Percentiles rank a stretch among this genome's conserved stretches.
Evolutionary conservation across 2,329 filamentous ascomycete species (phyloP).

Genomic region (Atkinsonella texensis): DNA sequence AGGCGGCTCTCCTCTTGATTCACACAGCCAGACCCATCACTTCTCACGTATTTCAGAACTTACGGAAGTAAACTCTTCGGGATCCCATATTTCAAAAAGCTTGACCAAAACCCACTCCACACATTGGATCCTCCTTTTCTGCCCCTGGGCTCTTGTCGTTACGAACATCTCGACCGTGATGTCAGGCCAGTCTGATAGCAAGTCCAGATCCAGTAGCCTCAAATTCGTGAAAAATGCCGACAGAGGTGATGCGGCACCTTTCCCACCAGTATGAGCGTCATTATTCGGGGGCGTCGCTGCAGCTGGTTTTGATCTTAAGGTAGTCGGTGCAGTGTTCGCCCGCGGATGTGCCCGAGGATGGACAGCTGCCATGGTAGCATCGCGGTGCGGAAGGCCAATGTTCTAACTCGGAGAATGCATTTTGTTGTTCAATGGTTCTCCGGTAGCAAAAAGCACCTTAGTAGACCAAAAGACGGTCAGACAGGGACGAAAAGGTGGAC

Average conservation of each 20-base stretch:
- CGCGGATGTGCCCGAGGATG: constrained; percentile 8
- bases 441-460: background rate
- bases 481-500: background rate
- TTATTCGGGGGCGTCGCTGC: background rate
- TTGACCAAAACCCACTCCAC: constrained; percentile 89
- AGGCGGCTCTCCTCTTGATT: background rate
- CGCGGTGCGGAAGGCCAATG: background rate
- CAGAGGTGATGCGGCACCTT: constrained; percentile 12
- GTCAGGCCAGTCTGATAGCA: constrained; percentile 64
- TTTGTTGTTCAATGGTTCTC: background rate
- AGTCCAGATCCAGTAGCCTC: constrained; percentile 69
- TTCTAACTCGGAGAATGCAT: background rate
- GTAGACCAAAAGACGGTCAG: background rate
- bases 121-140: constrained; percentile 70
- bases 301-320: background rate
- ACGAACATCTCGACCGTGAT: constrained; percentile 60
- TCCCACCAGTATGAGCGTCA: background rate
- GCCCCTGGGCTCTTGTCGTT: constrained; percentile 54
- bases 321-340: background rate
- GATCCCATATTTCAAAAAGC: constrained; percentile 75
- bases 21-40: background rate
- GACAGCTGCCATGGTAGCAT: constrained; percentile 8
- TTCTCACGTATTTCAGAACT: constrained; percentile 9
- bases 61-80: constrained; percentile 62
- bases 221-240: constrained; percentile 65